Conservation (phyloP, 2,329 filamentous ascomycete genomes). For the Clarireedia sp. region DNA sequence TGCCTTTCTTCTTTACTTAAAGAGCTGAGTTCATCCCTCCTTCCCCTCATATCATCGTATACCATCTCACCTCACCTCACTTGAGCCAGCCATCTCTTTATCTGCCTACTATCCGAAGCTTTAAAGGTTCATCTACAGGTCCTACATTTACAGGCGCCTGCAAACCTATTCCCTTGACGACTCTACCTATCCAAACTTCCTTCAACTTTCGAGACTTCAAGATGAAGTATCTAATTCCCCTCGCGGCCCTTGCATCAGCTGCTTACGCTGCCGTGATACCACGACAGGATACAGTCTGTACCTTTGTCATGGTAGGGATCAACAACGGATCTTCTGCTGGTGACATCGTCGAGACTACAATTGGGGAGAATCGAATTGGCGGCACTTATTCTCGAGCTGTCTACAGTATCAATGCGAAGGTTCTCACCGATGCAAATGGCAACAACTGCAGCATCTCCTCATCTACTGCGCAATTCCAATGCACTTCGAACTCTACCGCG, state of each 20-base stretch:
- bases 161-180: no score
- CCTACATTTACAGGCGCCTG: no score
- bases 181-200: no score
- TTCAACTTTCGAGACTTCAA: neutral
- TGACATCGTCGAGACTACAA: conserved; percentile 15
- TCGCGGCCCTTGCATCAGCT: conserved; percentile 9
- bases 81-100: no score
- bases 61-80: no score
- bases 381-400: conserved; percentile 17
- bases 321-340: conserved; percentile 16
- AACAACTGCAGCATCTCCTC: conserved; percentile 22
- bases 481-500: conserved; percentile 2
- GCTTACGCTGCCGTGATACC: conserved; percentile 16
- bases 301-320: conserved; percentile 21
- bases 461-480: conserved; percentile 21
- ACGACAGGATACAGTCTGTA: conserved; percentile 19
- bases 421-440: conserved; percentile 16
- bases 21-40: no score
- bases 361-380: conserved; percentile 23
- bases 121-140: no score
- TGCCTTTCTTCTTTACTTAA: no score
- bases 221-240: conserved; percentile 7
- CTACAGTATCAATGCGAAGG: conserved; percentile 19
- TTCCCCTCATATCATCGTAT: no score
- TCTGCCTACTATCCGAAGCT: no score